A percentile compares a stretch with the other conserved stretches of the same genome.
These are phyloP conservation scores for Populus pruinosa DNA, from an alignment of 345 rosid genomes.

Conservation along the genomic window DNA sequence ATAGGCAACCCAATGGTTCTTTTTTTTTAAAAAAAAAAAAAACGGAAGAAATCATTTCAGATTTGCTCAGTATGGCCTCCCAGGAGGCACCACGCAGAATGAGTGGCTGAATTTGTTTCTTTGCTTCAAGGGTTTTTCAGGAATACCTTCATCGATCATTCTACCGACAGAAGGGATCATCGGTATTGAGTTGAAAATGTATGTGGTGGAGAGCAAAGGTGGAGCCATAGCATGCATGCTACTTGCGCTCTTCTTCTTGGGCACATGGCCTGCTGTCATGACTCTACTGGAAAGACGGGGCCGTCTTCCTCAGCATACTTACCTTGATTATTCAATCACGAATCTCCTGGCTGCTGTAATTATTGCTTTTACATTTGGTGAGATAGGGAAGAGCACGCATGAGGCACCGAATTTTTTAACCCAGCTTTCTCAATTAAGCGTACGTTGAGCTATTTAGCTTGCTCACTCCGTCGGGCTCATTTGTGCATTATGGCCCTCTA, in stretches of 20 bases:
- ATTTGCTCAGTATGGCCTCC: background rate
- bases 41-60: too few species aligned
- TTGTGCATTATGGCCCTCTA: background rate
- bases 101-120: background rate
- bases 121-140: conserved; percentile 26
- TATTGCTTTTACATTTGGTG: conserved; percentile 69
- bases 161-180: conserved; percentile 6
- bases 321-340: conserved; percentile 73
- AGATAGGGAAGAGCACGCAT: conserved; percentile 38
- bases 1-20: too few species aligned
- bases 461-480: background rate
- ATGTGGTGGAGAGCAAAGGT: conserved; percentile 73
- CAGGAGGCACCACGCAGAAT: background rate
- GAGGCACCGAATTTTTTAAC: conserved; percentile 50
- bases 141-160: conserved; percentile 12
- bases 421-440: conserved; percentile 60
- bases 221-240: conserved; percentile 76
- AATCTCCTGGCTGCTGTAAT: conserved; percentile 68
- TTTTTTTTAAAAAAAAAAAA: too few species aligned
- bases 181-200: conserved; percentile 41
- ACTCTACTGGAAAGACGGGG: conserved; percentile 78
- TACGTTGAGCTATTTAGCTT: conserved; percentile 11
- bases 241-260: conserved; percentile 61
- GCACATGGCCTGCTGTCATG: conserved; percentile 85
- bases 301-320: conserved; percentile 88